Conservation (phyloP, 1,139 yeast genomes). For the Suhomyces yuchorum region DNA sequence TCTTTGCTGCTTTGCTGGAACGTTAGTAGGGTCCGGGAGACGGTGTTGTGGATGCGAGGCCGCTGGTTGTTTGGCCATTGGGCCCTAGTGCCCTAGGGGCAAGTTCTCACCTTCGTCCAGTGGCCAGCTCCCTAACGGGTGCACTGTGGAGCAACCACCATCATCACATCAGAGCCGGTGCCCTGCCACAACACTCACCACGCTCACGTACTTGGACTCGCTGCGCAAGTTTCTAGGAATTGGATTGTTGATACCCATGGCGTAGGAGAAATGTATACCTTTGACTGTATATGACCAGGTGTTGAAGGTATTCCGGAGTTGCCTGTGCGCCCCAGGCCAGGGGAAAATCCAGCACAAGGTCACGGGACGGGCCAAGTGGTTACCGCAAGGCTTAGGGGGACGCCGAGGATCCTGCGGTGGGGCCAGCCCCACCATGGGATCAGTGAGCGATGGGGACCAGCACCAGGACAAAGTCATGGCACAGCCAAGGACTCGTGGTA, state of each 20-base stretch:
- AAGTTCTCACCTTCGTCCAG: not conserved
- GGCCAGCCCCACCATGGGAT: not conserved
- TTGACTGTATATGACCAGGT: not conserved
- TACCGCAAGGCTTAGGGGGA: not conserved
- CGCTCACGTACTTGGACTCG: constrained; percentile 73
- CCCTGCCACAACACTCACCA: not conserved
- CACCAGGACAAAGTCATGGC: too few relatives aligned
- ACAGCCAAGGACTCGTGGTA: too few relatives aligned
- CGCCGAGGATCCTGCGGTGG: not conserved
- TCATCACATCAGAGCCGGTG: not conserved
- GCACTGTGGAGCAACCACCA: not conserved
- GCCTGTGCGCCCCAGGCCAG: constrained; percentile 4
- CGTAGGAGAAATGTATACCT: constrained; percentile 1
- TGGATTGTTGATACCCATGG: constrained; percentile 81
- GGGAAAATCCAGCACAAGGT: not conserved
- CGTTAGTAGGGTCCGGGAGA: constrained; percentile 7
- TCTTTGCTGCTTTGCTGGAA: constrained; percentile 87
- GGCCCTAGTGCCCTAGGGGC: not conserved
- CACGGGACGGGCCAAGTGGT: not conserved
- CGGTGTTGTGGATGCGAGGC: not conserved
- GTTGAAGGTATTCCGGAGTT: constrained; percentile 9
- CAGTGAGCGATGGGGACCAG: too few relatives aligned
- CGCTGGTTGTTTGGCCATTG: not conserved
- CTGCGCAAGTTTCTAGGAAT: constrained; percentile 86
- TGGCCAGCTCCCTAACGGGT: too few relatives aligned